Base-by-base conservation (phyloP, 2,329 filamentous ascomycete species). In the Stachybotrys echinatus region DNA sequence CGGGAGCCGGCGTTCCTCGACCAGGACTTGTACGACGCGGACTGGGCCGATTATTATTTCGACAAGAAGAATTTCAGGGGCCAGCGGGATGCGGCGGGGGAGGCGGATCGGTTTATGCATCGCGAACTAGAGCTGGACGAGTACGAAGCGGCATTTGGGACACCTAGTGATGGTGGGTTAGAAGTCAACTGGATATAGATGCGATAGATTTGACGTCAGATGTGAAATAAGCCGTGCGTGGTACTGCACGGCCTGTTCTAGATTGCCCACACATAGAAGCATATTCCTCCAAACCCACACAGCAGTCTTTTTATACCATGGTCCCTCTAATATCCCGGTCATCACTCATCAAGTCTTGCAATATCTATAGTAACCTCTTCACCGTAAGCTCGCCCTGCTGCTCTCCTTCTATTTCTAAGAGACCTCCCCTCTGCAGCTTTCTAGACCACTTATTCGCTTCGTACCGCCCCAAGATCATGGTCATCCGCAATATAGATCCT, bases 361-460 rank as follows among this genome's bases (percentile, higher is more conserved):
- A 50, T 23, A 2, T 60, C 58, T 67, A 77, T 48, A 74, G 55
- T 48, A 81, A 73, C 58, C 72, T 79, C 17, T 66, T 74, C 6
- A 88, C 76, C 4, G 62, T 68, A 50, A 88, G 58, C 21, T 73
- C 68, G 1, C 78, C 80, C 27, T 71, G 66, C 3, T 69, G 64
- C 1, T 58, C 63, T 2, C 71, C 74, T 2, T 75, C 74, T 22
- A 83, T 55, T 55, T 76, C 76, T 7, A 85, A 47, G 37, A 79
- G 71, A 0, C 76, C 78, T 1, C 78, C 79, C 0, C 67, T 68
- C 64, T 88, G 83, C 14, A 90, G 72, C 65, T 80, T 83, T 73
- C 87, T 90, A 67, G 83, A 85, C 88, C 88, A 92, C 67, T 86
- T 89, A 20, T 73, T 81, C 55, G 85, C 84, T 71, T 91, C 88